Conservation (phyloP, 208 protist genomes). For the Plasmodiophora brassicae region DNA sequence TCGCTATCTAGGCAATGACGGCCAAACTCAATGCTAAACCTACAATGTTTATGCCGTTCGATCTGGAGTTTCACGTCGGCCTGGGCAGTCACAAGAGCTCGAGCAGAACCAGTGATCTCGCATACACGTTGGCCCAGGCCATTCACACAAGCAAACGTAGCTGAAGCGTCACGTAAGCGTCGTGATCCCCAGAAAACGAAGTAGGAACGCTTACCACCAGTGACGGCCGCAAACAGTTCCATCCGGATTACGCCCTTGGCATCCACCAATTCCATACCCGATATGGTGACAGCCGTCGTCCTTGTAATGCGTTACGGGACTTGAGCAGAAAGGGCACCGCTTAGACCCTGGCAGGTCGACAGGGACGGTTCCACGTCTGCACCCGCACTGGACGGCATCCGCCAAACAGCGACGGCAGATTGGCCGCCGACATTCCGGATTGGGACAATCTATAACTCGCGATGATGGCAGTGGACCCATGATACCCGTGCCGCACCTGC, state of each 20-base stretch:
- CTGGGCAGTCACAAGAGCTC: background rate
- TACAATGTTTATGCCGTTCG: too few relatives aligned
- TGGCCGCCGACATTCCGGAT: background rate
- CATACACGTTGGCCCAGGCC: background rate
- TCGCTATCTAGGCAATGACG: too few relatives aligned
- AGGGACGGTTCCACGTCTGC: background rate
- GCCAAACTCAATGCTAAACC: too few relatives aligned
- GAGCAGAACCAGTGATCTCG: conserved; percentile 5
- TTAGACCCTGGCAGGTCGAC: background rate
- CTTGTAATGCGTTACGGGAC: background rate
- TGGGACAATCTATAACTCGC: background rate
- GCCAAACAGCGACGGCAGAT: background rate
- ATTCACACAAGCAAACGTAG: conserved; percentile 22
- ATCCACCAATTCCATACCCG: background rate
- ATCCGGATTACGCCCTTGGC: background rate
- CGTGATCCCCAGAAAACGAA: background rate
- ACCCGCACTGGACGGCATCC: background rate
- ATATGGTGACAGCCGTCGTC: conserved; percentile 21
- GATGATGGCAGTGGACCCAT: background rate
- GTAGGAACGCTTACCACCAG: conserved; percentile 10
- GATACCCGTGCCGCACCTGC: background rate
- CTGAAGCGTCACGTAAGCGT: background rate
- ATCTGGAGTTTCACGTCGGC: too few relatives aligned
- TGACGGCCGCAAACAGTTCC: background rate
- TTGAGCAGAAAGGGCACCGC: background rate